Evolutionary conservation across 83 land plant genomes (phyloP).

Genomic region (Diphasiastrum complanatum): DNA sequence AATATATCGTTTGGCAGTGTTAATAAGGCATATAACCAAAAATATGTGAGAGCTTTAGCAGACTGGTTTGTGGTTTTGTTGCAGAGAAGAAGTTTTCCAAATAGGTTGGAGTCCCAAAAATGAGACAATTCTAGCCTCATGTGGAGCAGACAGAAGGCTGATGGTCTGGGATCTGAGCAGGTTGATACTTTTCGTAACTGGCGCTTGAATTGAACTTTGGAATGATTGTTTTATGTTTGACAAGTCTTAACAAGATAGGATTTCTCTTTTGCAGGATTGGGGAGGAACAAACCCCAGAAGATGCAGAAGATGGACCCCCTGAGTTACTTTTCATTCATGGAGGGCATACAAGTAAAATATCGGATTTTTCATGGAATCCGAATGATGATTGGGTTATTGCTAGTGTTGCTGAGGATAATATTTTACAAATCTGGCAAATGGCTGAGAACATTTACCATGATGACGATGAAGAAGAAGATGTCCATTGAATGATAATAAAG

Average conservation of each 20-base stretch:
- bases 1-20: too few relatives aligned
- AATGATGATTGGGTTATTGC: constrained; percentile 6
- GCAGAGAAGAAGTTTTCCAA: constrained; percentile 11
- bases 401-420: constrained; percentile 4
- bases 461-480: constrained; percentile 3
- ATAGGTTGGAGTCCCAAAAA: constrained; percentile 10
- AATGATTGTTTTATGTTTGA: neutral
- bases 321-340: constrained; percentile 13
- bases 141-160: constrained; percentile 11
- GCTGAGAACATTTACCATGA: constrained; percentile 12
- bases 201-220: too few relatives aligned
- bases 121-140: neutral
- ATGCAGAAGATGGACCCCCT: constrained; percentile 4
- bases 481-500: too few relatives aligned
- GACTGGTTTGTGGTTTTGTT: neutral
- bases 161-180: constrained; percentile 16
- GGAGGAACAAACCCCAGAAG: constrained; percentile 7
- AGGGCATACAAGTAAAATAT: constrained; percentile 10
- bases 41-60: too few relatives aligned
- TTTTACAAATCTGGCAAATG: constrained; percentile 15
- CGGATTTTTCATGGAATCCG: constrained; percentile 9
- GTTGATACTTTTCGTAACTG: neutral
- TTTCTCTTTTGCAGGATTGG: constrained; percentile 10
- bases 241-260: neutral
- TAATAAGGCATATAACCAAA: too few relatives aligned